Evolutionary conservation across 2,329 filamentous ascomycete species (phyloP).

Genomic region (Biscogniauxia marginata): DNA sequence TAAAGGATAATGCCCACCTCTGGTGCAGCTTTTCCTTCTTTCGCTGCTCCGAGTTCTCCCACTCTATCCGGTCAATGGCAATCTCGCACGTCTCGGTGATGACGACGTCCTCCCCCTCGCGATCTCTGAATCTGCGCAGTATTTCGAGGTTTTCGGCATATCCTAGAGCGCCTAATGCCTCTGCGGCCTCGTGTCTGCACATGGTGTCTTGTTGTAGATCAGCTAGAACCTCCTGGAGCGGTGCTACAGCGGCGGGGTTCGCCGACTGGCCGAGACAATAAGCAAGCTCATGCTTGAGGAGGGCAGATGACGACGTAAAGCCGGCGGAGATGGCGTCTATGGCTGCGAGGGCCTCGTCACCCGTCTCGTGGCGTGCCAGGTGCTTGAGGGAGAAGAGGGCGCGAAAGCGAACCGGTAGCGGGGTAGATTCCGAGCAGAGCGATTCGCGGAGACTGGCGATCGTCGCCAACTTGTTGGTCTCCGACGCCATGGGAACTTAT

Average conservation of each 20-base stretch:
- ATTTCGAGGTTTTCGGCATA: slow-evolving; percentile 71
- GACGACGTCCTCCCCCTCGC: slow-evolving; percentile 71
- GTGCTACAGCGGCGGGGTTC: slow-evolving; percentile 70
- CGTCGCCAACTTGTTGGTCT: slow-evolving; percentile 36
- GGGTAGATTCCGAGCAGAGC: slow-evolving; percentile 75
- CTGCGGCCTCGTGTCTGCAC: slow-evolving; percentile 94
- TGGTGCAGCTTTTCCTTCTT: slow-evolving; percentile 75
- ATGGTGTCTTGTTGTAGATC: slow-evolving; percentile 85
- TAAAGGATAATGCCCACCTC: slow-evolving; percentile 56
- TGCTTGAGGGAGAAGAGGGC: slow-evolving; percentile 98
- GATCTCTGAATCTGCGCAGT: slow-evolving; percentile 71
- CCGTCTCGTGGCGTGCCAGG: slow-evolving; percentile 67
- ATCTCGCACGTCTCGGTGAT: slow-evolving; percentile 97
- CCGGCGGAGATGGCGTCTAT: slow-evolving; percentile 84
- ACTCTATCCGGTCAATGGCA: slow-evolving; percentile 88
- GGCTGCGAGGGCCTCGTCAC: slow-evolving; percentile 58
- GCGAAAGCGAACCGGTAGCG: slow-evolving; percentile 87
- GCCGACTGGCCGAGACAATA: slow-evolving; percentile 94
- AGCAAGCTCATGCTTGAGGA: slow-evolving; percentile 94
- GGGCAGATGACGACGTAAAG: slow-evolving; percentile 79
- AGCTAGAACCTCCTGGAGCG: slow-evolving; percentile 70
- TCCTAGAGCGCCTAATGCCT: slow-evolving; percentile 87
- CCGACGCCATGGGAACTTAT: slow-evolving; percentile 30
- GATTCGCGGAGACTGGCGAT: slow-evolving; percentile 68
- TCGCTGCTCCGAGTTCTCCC: slow-evolving; percentile 76